Evolutionary conservation across 192 early-diverging fungal species (phyloP).

Genomic region (Phlyctochytrium bullatum): DNA sequence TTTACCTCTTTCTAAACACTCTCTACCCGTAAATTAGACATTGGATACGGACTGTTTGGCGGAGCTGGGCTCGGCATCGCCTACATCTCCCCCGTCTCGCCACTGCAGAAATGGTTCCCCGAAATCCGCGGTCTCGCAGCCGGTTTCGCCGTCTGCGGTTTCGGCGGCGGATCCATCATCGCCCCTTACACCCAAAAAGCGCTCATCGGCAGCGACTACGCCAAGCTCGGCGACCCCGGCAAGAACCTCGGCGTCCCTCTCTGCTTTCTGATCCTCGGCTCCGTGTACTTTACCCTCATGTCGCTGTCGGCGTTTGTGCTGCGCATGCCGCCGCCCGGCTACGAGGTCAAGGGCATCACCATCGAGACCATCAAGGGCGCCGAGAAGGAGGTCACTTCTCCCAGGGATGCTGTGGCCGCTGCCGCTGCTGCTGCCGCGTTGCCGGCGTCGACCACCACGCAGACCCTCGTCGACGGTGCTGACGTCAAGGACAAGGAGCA

Average conservation of each 20-base stretch:
- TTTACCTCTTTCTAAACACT: no score
- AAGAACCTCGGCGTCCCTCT: slow-evolving; percentile 52
- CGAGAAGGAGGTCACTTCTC: slow-evolving; percentile 2
- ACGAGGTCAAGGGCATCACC: slow-evolving; percentile 61
- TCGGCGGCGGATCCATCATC: slow-evolving; percentile 71
- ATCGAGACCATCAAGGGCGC: slow-evolving; percentile 46
- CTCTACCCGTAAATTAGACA: slow-evolving; percentile 11
- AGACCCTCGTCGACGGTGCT: not conserved
- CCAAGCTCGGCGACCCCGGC: slow-evolving; percentile 17
- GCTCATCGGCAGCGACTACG: slow-evolving; percentile 43
- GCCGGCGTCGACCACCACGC: not conserved
- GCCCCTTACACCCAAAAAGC: slow-evolving; percentile 61
- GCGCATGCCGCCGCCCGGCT: slow-evolving; percentile 51
- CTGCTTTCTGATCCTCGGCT: slow-evolving; percentile 64
- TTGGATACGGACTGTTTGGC: slow-evolving; percentile 72
- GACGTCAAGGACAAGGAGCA: not conserved
- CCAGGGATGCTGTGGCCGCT: not conserved
- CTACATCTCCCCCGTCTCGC: slow-evolving; percentile 74
- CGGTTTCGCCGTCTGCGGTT: slow-evolving; percentile 74
- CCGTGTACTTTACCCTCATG: slow-evolving; percentile 63
- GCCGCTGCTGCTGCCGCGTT: not conserved
- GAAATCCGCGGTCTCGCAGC: slow-evolving; percentile 70
- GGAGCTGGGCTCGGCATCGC: slow-evolving; percentile 68
- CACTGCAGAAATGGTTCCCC: slow-evolving; percentile 79
- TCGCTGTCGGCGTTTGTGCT: slow-evolving; percentile 18